A percentile compares a stretch with the other conserved stretches of the same genome.
These are phyloP conservation scores for Monilinia aucupariae DNA, from an alignment of 2,329 filamentous ascomycete genomes.

Conservation along the genomic window DNA sequence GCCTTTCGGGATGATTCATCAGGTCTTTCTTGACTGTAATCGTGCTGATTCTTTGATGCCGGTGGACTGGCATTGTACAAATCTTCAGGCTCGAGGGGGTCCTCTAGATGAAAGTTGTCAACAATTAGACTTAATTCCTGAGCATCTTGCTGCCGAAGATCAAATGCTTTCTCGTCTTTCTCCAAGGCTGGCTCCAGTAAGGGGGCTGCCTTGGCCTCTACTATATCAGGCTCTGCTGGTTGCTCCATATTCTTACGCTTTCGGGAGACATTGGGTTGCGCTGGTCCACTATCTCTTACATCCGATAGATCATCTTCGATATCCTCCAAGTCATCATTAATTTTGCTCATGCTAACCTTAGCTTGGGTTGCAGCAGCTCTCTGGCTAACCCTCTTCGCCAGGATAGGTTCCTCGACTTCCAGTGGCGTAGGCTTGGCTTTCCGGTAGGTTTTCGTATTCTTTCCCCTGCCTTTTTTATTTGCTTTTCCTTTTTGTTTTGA, in stretches of 20 bases:
- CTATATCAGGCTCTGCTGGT: not conserved
- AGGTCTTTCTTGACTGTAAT: not conserved
- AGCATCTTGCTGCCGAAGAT: conserved; percentile 9
- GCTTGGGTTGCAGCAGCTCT: conserved; percentile 11
- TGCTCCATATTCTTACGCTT: conserved; percentile 7
- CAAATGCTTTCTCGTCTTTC: conserved; percentile 1
- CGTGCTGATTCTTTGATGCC: not conserved
- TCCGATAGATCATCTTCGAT: conserved; percentile 4
- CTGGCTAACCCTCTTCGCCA: not conserved
- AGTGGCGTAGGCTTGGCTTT: not conserved
- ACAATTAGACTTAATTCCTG: not conserved
- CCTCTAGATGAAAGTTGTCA: not conserved
- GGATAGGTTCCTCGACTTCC: not conserved
- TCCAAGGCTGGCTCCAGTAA: not conserved
- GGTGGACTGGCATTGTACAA: conserved; percentile 14
- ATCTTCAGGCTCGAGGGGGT: not conserved
- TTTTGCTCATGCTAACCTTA: conserved; percentile 7
- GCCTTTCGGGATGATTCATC: not conserved
- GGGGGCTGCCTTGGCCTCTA: not conserved
- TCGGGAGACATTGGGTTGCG: conserved; percentile 15
- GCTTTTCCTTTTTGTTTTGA: conserved; percentile 1
- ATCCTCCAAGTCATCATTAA: not conserved
- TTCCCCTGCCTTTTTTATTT: not conserved
- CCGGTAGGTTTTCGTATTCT: not conserved
- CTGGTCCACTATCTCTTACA: not conserved